Evolutionary conservation across 2,329 filamentous ascomycete species (phyloP), one percentile per base, ranked within the genome.

Genomic region (Xylariaceae sp.): DNA sequence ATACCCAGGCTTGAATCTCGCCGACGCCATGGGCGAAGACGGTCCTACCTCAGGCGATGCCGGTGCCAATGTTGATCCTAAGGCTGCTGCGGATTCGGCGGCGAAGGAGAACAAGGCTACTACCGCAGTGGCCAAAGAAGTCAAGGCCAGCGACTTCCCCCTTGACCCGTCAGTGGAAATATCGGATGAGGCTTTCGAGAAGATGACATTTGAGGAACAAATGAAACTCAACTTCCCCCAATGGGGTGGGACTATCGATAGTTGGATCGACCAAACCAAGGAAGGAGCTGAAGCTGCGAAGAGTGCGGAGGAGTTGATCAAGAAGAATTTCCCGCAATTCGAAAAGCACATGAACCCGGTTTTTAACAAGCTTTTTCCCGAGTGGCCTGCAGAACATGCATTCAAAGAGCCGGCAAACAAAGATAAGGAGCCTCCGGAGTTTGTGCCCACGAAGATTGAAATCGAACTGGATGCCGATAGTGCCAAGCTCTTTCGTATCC

Each of bases 401-500:
- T 87, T 88, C 58, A 94, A 96, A 74, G 84, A 86, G 45, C 91
- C 92, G 0, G 65, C 80, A 1, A 96, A 92, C 73, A 87, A 86
- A 47, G 68, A 70, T 90, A 92, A 0, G 94, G 92, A 73, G 81
- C 90, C 13, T 80, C 67, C 69, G 47, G 68, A 69, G 45, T 69
- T 97, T 2, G 82, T 92, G 4, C 91, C 92, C 0, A 92, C 88
- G 17, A 99, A 99, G 74, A 81, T 96, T 58, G 92, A 86, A 62
- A 80, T 99, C 11, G 94, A 99, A 62, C 78, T 97, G 39, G 88
- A 90, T 2, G 82, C 84, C 51, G 94, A 97, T 67, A 89, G 96
- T 65, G 90, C 96, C 73, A 91, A 92, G 67, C 80, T 83, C 30
- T 99, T 97, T 72, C 86, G 87, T 58, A 84, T 93, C n/a, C 81